Conservation (phyloP, 495 filamentous ascomycete genomes). For the Friedmanniomyces endolithicus region DNA sequence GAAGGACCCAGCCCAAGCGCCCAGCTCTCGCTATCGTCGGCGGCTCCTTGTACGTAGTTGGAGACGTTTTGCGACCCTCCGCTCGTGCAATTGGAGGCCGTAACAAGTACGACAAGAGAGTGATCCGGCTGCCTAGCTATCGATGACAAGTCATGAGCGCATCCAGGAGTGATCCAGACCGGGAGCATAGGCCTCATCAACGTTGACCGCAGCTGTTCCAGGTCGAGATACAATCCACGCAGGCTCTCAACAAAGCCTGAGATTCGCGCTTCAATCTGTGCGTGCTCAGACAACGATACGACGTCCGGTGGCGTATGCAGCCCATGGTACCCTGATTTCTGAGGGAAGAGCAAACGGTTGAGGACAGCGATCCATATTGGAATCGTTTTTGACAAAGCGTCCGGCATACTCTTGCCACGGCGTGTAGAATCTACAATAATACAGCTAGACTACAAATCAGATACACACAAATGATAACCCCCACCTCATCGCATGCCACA, state of each 20-base stretch:
- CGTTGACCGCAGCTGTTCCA: slow-evolving; percentile 25
- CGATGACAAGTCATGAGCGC: slow-evolving; percentile 13
- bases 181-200: slow-evolving; percentile 47
- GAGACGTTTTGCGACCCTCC: slow-evolving; percentile 54
- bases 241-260: slow-evolving; percentile 42
- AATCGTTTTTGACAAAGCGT: slow-evolving; percentile 83
- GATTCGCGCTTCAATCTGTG: slow-evolving; percentile 61
- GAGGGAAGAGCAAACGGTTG: slow-evolving; percentile 67
- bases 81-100: slow-evolving; percentile 56
- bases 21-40: slow-evolving; percentile 89
- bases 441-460: slow-evolving; percentile 40
- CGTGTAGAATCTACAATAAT: slow-evolving; percentile 94
- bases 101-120: slow-evolving; percentile 65
- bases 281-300: slow-evolving; percentile 60
- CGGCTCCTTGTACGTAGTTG: slow-evolving; percentile 88
- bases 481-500: slow-evolving; percentile 11
- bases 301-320: slow-evolving; percentile 54
- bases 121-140: slow-evolving; percentile 30
- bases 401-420: slow-evolving; percentile 75
- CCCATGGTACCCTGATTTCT: slow-evolving; percentile 33
- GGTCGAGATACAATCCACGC: slow-evolving; percentile 40
- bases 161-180: slow-evolving; percentile 43
- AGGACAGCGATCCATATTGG: slow-evolving; percentile 86
- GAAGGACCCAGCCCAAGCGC: slow-evolving; percentile 52
- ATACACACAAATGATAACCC: neutral